Base-by-base conservation (phyloP, 106 monocot genomes). In the Dendrobium nobile region DNA sequence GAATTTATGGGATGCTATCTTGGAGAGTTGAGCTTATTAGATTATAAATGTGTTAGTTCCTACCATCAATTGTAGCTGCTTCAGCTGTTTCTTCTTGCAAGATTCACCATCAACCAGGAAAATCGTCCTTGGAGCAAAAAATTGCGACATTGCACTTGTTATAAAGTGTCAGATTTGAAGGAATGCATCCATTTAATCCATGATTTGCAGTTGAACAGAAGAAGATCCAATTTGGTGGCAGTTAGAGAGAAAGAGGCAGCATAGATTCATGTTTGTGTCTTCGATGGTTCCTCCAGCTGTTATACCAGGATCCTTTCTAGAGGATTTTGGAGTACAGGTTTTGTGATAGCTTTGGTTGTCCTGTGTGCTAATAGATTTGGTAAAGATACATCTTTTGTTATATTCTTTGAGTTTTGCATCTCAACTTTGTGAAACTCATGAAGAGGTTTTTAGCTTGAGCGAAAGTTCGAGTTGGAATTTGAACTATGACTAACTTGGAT, bases 71-170 rank as follows among this genome's bases (percentile, higher is more conserved):
- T 5, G 81, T 89, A 43, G 93, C 93, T 16, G 86, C 89, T 56
- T 89, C 93, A 47, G 89, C 85, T 75, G 89, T 94, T 70, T 88
- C n/a, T 91, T 85, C n/a, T 89, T 48, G 87, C 93, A 22, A 87
- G 91, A 79, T 86, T 87, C 18, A 81, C 89, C 31, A 79, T 89
- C 6, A 80, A 85, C 44, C 88, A 87, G n/a, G 47, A 77, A 9
- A 45, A 7, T 7, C 85, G 88, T 83, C 93, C 91, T 13, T 91
- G 93, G 90, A 87, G 18, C 55, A 26, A 77, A 27, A 43, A 67
- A 26, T 73, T 93, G 67, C 26, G 75, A 43, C 73, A 51, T 0
- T 79, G 43, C 27, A 87, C 88, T 16, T 85, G 84, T 54, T 93
- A 93, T 37, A 83, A 72, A 54, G 82, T 81, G 26, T 79, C 87